Base-by-base conservation (phyloP, 306 rosid genomes). In the Begonia loranthoides region DNA sequence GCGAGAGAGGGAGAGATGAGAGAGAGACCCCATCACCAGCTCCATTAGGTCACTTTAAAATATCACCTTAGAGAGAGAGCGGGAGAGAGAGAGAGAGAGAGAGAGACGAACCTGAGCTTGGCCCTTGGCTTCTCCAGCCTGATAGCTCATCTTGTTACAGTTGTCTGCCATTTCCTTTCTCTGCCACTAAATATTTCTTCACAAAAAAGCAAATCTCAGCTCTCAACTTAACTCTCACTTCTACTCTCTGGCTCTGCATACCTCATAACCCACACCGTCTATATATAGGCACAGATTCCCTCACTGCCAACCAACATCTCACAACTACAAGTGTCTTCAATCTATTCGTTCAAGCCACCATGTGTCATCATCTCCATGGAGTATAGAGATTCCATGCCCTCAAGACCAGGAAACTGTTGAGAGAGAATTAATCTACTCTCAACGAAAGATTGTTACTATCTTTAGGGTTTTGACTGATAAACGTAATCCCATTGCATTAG, bases 111-210 rank as follows among this genome's bases (percentile, higher is more conserved):
- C 81, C 77, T 82, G 13, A 55, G 85, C 45, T 63, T 72, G 82
- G 62, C 84, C 94, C 63, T 77, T 56, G 65, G 83, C 82, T 74
- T 72, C 73, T 13, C 85, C 88, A 62, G 80, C 88, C 2, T 80
- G 14, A 52, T 51, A 68, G 62, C 69, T 66, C 61, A 66, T 40
- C 47, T 80, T 64, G 57, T 84, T 66, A 7, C 79, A 4, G 28
- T 61, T 65, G 64, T 70, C 74, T 46, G 76, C 79, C 87, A 78
- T 82, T 24, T 57, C 50, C 38, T 45, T 66, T 49, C 8, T 61
- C 22, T 21, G 38, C 13, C 28, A 10, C 17, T 62, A 41, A 8
- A 19, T 47, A 0, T 47, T 47, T 9, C 9, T 11, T 4, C 51
- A 41, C 13, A 9, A 13, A 41, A 9, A 41, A 46, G 14, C 7